Evolutionary conservation across 2,329 filamentous ascomycete genomes (phyloP).

Genomic region (Penicillium sp.): DNA sequence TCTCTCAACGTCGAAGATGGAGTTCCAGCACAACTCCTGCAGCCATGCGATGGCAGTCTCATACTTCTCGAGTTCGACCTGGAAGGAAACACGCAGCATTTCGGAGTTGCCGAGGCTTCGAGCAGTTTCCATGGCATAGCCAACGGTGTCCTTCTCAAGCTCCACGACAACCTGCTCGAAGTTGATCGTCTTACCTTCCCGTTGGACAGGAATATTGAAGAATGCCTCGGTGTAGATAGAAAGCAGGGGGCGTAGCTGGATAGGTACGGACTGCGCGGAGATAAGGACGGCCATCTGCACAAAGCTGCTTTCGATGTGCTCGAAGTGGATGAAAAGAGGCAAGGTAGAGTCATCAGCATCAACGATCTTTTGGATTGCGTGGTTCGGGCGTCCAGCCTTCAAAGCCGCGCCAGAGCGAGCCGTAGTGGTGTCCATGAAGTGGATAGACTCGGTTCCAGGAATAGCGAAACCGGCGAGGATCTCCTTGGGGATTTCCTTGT

Average conservation of each 20-base stretch:
- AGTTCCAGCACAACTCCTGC: constrained; percentile 82
- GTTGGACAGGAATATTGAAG: constrained; percentile 86
- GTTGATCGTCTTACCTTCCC: constrained; percentile 74
- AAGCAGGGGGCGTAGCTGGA: constrained; percentile 82
- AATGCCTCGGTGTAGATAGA: constrained; percentile 88
- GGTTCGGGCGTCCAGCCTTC: constrained; percentile 68
- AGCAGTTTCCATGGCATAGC: constrained; percentile 74
- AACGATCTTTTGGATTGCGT: constrained; percentile 74
- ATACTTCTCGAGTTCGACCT: constrained; percentile 89
- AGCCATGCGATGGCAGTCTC: constrained; percentile 80
- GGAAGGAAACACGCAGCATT: constrained; percentile 78
- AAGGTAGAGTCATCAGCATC: constrained; percentile 67
- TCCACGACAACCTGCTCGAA: constrained; percentile 94
- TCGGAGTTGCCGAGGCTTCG: constrained; percentile 76
- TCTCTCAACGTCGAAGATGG: constrained; percentile 78
- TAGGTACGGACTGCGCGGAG: constrained; percentile 75
- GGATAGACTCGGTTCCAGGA: constrained; percentile 85
- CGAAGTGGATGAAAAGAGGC: constrained; percentile 95
- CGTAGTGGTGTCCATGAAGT: constrained; percentile 88
- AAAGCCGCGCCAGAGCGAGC: constrained; percentile 80
- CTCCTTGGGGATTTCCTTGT: constrained; percentile 79
- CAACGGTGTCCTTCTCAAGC: constrained; percentile 88
- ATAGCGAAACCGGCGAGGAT: constrained; percentile 82
- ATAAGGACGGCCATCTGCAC: constrained; percentile 82
- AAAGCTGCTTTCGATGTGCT: constrained; percentile 91